Evolutionary conservation across 768 basidiomycete species (phyloP), one percentile per base, ranked within the genome.

Genomic region (Tephrocybe sp.): DNA sequence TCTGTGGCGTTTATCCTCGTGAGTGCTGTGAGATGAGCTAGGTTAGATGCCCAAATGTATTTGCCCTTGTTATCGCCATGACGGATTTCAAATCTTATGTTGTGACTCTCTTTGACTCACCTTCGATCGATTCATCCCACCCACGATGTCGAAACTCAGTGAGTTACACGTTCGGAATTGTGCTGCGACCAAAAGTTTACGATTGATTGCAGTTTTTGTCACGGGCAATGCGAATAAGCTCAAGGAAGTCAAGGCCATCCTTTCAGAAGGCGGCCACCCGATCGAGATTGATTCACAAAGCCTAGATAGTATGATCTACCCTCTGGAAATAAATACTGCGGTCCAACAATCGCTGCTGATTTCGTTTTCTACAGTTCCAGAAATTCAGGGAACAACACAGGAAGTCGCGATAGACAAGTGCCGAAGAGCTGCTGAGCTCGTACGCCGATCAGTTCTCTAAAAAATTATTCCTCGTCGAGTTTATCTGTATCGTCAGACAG

Each of bases 201-300:
- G 95, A 5, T 29, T 29, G 6, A 11, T 2, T 3, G 8, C 47
- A 95, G 94, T 88, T 21, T 97, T 97, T 65, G 92, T 97, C 15
- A 97, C 95, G 0, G 91, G 94, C 22, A 97, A 98, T 64, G 80
- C 84, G 16, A 92, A 94, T 73, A 98, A 98, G 66, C 74, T 98
- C 22, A 78, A 75, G 51, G 95, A 98, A 70, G 92, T 94, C 52
- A 81, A 82, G 59, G 79, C 81, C 25, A 97, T 98, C 62, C 76
- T 98, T 15, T 78, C 77, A 0, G 70, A 79, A 12, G 82, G 82
- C 4, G 61, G 69, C 13, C 66, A 75, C n/a, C 80, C 85, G 8
- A 80, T 97, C 56, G 79, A 85, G 45, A 79, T 98, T 42, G 83
- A 86, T 45, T 87, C 89, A 2, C 78, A 78, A 60, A 83, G 79